Evolutionary conservation across 2,329 filamentous ascomycete genomes (phyloP), one percentile per base, ranked within the genome.

Genomic region (Gaeumannomyces tritici): DNA sequence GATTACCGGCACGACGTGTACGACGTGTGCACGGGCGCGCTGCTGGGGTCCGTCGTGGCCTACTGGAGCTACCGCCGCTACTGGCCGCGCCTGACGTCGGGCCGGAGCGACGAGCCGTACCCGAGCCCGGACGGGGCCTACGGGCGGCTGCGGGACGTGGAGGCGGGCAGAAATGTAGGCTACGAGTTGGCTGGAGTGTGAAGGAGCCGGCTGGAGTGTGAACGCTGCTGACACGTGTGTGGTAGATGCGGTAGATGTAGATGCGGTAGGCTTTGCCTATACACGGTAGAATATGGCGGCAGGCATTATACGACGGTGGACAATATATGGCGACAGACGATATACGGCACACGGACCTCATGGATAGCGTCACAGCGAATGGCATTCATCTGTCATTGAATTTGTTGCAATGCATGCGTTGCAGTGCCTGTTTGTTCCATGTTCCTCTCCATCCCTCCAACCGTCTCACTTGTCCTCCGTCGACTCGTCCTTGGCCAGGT

Each of bases 401-500:
- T 33, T 33, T 33, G 12, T 33, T 33, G 31, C 31, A 8, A 11
- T 33, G 8, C 31, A 7, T 33, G 31, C 31, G 2, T 33, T 9
- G 3, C 8, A 9, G 31, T 11, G 12, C 8, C 31, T 8, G 31
- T 9, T 11, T 33, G 33, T 2, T 15, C 9, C 8, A 33, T 28
- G 24, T 28, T 56, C 18, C 9, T 28, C 24, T 56, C 55, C 12
- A 2, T 21, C n/a, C 9, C 55, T 33, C 33, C 12, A 31, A 5
- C 29, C 29, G 29, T 11, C n/a, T n/a, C 80, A 86, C 73, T 84
- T 85, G 67, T 87, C 87, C 72, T 91, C 87, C 18, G 84, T 75
- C 66, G 86, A 86, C 73, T 93, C 90, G 67, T 87, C 85, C 83
- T 96, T 98, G 65, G 91, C 93, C 74, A 99, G 78, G 69, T 93